These are phyloP conservation scores for Kwoniella mangroviensis DNA, from an alignment of 768 basidiomycete species.

Conservation along the genomic window DNA sequence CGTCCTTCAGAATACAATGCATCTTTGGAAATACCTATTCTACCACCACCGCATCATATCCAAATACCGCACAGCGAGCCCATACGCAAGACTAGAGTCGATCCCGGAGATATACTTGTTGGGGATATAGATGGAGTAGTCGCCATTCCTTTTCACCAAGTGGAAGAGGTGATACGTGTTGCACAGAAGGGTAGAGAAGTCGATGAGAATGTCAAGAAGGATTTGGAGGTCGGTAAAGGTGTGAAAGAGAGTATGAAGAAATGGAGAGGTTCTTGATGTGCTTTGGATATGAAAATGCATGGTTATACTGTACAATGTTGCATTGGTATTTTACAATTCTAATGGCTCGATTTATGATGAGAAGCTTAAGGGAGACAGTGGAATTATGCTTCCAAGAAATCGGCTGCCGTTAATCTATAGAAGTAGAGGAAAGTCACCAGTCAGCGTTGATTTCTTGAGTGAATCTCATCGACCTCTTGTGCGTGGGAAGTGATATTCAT, in stretches of 20 bases:
- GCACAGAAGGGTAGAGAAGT: slow-evolving; percentile 68
- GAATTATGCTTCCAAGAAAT: slow-evolving; percentile 41
- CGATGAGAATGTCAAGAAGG: slow-evolving; percentile 73
- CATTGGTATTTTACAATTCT: neutral
- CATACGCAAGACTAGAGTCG: slow-evolving; percentile 62
- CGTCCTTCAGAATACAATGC: slow-evolving; percentile 77
- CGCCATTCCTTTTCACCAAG: slow-evolving; percentile 68
- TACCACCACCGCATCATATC: neutral
- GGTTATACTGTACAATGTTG: neutral
- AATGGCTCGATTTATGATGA: neutral
- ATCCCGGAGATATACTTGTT: slow-evolving; percentile 81
- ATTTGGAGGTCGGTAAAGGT: slow-evolving; percentile 75
- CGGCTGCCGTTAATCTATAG: slow-evolving; percentile 41
- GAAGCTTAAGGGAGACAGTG: neutral
- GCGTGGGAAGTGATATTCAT: too few species aligned
- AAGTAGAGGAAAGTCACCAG: neutral
- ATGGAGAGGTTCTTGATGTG: slow-evolving; percentile 65
- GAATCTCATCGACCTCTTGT: too few species aligned
- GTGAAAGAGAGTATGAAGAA: slow-evolving; percentile 77
- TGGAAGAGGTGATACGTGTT: slow-evolving; percentile 65
- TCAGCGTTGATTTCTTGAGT: neutral
- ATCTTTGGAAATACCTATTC: slow-evolving; percentile 60
- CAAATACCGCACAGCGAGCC: too few species aligned
- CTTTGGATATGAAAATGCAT: neutral
- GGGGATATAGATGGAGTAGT: slow-evolving; percentile 90